phyloP scores from a whole-genome alignment of 495 filamentous ascomycete genomes.

The Glarea lozoyensis region DNA sequence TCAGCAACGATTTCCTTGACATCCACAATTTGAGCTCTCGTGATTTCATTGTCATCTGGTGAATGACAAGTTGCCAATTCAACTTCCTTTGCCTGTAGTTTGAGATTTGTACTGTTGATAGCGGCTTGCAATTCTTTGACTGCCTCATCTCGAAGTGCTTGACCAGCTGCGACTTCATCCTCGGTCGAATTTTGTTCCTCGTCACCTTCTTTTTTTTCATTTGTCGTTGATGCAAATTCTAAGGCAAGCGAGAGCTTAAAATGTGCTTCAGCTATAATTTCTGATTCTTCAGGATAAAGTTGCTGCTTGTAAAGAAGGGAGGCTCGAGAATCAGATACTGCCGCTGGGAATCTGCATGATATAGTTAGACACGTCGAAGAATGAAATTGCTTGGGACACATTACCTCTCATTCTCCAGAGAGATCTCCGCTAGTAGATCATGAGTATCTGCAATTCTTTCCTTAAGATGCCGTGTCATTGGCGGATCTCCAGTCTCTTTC shows the following conservation, averaged over 20 bases:
- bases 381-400: not conserved
- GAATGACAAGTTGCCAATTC: constrained; percentile 43
- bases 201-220: constrained; percentile 39
- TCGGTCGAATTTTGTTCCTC: constrained; percentile 23
- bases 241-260: constrained; percentile 93
- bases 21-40: constrained; percentile 61
- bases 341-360: constrained; percentile 55
- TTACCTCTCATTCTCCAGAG: constrained; percentile 78
- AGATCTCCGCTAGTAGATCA: constrained; percentile 88
- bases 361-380: constrained; percentile 1
- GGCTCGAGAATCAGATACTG: constrained; percentile 68
- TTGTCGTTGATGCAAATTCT: constrained; percentile 78
- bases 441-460: constrained; percentile 85
- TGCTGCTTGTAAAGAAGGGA: constrained; percentile 66
- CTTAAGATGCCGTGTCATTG: constrained; percentile 53
- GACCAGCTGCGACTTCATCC: constrained; percentile 39
- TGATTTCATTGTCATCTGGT: constrained; percentile 47
- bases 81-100: constrained; percentile 65
- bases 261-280: constrained; percentile 83
- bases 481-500: constrained; percentile 42
- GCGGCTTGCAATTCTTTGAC: constrained; percentile 71
- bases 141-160: constrained; percentile 64
- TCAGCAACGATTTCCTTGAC: constrained; percentile 80
- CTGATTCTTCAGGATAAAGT: constrained; percentile 69
- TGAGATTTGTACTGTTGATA: constrained; percentile 66